Base-by-base conservation (phyloP, 352 stramenopile species). In the Globisporangium perplexum region DNA sequence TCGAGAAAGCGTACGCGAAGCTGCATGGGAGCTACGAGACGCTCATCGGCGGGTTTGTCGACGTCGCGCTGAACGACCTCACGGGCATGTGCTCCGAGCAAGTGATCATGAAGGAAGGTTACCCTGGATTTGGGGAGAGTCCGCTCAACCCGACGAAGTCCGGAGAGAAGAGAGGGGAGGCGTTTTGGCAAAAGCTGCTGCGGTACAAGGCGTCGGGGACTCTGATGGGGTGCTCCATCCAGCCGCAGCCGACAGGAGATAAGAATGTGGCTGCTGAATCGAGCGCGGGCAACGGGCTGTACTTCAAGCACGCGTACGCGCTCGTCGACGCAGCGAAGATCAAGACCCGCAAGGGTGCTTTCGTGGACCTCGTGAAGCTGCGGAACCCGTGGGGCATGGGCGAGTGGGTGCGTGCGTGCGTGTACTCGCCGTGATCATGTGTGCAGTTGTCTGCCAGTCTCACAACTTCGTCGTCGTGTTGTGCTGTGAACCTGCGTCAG, bases 1-100 rank as follows among this genome's bases (percentile, higher is more conserved):
- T 97, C 0, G 89, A 97, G 57, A 98, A 98, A 50, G 91, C 90
- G 2, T 98, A 97, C 52, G 91, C 91, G 6, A 98, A 98, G 60
- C 69, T 98, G 3, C 78, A 97, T 50, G 86, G 86, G 17, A 91
- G 72, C 51, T 98, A 97, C 49, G 87, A 96, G 50, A 58, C 76
- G 0, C 62, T 96, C 8, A 96, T 96, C 47, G 89, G 91, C 30
- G 91, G 91, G 15, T 96, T 95, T 41, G 72, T 96, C 8, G 88
- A 96, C 53, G 86, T 92, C 4, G 91, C 79, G 3, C 55, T 98
- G 11, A 89, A 91, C 35, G 91, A 97, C 50, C 58, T 98, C 11
- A 97, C 91, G 22, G 90, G 90, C 0, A 86, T 96, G 73, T 91
- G 78, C 56, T 86, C 86, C 4, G 80, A 94, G 55, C 83, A 97